Conservation (phyloP, 768 basidiomycete species). For the Lentinus brumalis region DNA sequence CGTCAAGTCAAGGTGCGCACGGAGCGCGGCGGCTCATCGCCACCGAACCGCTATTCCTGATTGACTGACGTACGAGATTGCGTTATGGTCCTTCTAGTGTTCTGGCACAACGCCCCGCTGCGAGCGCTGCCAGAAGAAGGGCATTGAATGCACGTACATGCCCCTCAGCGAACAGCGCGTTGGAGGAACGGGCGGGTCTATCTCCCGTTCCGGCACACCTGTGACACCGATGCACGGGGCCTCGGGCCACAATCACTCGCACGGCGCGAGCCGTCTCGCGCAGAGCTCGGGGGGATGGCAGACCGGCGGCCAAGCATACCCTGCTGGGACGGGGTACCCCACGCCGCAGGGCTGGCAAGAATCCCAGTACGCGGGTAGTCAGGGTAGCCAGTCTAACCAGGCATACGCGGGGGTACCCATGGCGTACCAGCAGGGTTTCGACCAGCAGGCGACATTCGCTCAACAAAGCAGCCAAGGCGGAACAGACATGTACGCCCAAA, state of each 20-base stretch:
- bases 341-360: slow-evolving; percentile 13
- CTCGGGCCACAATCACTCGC: background rate
- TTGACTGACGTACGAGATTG: background rate
- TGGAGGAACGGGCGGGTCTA: slow-evolving; percentile 5
- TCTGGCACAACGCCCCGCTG: slow-evolving; percentile 34
- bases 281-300: slow-evolving; percentile 3
- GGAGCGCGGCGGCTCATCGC: background rate
- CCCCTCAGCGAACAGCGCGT: slow-evolving; percentile 39
- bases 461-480: slow-evolving; percentile 3
- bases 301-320: slow-evolving; percentile 2
- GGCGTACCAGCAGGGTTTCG: slow-evolving; percentile 5
- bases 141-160: slow-evolving; percentile 43
- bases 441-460: slow-evolving; percentile 1
- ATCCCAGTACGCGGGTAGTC: background rate
- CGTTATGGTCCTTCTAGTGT: slow-evolving; percentile 19
- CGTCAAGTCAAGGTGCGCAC: slow-evolving; percentile 55
- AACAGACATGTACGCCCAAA: slow-evolving; percentile 6
- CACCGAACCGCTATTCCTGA: slow-evolving; percentile 1
- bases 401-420: slow-evolving; percentile 1
- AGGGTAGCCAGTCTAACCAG: background rate
- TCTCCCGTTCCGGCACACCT: slow-evolving; percentile 12
- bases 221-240: background rate
- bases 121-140: slow-evolving; percentile 42
- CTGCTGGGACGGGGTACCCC: slow-evolving; percentile 6
- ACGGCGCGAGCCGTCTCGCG: background rate